Evolutionary conservation across 164 flowering plant species (phyloP), one percentile per base, ranked within the genome.

Genomic region (Akebia trifoliata): DNA sequence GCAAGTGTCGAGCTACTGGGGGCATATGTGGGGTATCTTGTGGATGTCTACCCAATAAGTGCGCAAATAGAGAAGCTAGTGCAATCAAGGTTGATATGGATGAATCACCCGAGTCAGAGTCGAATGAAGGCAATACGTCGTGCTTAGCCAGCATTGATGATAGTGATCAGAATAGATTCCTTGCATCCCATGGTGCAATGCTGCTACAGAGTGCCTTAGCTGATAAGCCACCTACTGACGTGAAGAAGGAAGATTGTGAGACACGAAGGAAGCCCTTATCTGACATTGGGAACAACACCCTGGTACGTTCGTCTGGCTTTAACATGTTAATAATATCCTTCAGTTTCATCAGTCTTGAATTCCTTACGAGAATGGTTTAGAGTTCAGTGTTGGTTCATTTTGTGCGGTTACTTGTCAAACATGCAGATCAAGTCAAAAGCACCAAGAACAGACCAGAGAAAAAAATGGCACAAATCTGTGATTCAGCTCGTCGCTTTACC

Each of bases 261-360:
- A n/a, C 57, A 6, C 75, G 44, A 45, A 78, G 97, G 71, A 86
- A 72, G 71, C 82, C 99, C 15, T 64, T 94, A 44, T 73, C 95
- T 12, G 97, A 94, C 73, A 90, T 94, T 49, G 99, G 97, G 7
- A 94, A 94, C 68, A 91, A 94, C 65, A 80, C 78, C 8, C n/a
- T 36, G 82, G 90, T 90, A 78, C 12, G 68, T 39, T 48, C 35
- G 6, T 14, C 14, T 39, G 43, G n/a, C n/a, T n/a, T n/a, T n/a
- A n/a, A n/a, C n/a, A n/a, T n/a, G n/a, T n/a, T n/a, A n/a, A n/a
- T n/a, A n/a, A n/a, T n/a, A n/a, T n/a, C n/a, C n/a, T n/a, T n/a
- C n/a, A n/a, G n/a, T n/a, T n/a, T n/a, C n/a, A n/a, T n/a, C n/a
- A n/a, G n/a, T n/a, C n/a, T n/a, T n/a, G n/a, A n/a, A n/a, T n/a